phyloP scores from a whole-genome alignment of 257 asterid species.

The Penstemon davidsonii region DNA sequence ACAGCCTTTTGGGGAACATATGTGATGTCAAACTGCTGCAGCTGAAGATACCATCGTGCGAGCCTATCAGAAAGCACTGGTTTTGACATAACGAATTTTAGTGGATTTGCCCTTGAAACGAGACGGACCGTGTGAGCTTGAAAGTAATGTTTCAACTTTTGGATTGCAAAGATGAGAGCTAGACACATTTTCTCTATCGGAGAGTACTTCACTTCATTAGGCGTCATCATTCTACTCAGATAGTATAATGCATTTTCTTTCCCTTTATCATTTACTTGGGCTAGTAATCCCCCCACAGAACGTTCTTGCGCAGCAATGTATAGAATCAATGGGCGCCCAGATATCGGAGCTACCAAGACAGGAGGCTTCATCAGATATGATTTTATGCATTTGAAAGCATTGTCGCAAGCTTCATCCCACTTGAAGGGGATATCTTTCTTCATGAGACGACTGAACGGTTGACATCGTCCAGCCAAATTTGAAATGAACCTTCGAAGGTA shows the following conservation, averaged over 20 bases:
- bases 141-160: neutral
- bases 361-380: too few species aligned
- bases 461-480: too few species aligned
- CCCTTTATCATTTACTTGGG: neutral
- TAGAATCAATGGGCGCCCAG: neutral
- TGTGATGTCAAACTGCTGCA: neutral
- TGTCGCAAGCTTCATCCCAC: too few species aligned
- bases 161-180: neutral
- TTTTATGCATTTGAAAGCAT: too few species aligned
- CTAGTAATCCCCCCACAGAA: neutral
- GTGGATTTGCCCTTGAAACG: too few species aligned
- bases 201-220: neutral
- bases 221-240: neutral
- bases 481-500: too few species aligned
- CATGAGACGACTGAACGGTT: too few species aligned
- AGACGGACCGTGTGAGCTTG: neutral
- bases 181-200: neutral
- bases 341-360: neutral
- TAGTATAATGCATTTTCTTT: neutral
- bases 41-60: neutral
- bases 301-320: neutral
- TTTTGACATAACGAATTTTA: neutral
- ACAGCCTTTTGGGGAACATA: too few species aligned
- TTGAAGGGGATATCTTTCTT: too few species aligned
- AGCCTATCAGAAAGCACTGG: neutral